These are phyloP conservation scores for Phytophthora vignae DNA, from an alignment of 352 stramenopile species.

Conservation along the genomic window DNA sequence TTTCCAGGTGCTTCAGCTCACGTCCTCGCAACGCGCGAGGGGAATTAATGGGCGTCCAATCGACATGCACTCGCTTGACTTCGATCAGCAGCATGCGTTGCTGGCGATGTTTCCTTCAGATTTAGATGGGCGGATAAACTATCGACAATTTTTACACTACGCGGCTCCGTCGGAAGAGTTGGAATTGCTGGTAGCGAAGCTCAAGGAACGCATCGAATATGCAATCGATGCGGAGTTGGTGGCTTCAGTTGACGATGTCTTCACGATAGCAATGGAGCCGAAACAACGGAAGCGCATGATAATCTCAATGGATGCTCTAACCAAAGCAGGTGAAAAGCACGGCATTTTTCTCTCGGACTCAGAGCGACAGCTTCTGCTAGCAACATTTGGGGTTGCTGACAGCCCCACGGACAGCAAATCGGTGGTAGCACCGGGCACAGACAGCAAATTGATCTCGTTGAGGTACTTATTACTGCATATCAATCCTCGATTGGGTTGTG, in stretches of 20 bases:
- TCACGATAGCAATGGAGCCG: conserved; percentile 18
- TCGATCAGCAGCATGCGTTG: conserved; percentile 76
- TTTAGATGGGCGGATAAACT: conserved; percentile 76
- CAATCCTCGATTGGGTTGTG: conserved; percentile 60
- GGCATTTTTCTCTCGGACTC: conserved; percentile 47
- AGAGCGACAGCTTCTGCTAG: conserved; percentile 36
- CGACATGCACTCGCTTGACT: conserved; percentile 68
- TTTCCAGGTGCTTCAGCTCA: conserved; percentile 72
- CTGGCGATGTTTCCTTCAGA: conserved; percentile 65
- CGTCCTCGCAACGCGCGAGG: conserved; percentile 38
- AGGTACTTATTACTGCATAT: conserved; percentile 67
- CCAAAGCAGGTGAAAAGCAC: conserved; percentile 36
- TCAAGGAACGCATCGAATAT: conserved; percentile 73
- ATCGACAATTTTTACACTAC: conserved; percentile 74
- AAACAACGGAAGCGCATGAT: conserved; percentile 29
- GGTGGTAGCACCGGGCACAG: not conserved
- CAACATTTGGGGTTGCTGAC: conserved; percentile 23
- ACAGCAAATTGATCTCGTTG: conserved; percentile 34
- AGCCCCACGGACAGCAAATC: conserved; percentile 1
- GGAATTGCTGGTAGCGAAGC: conserved; percentile 61
- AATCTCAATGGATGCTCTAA: conserved; percentile 19
- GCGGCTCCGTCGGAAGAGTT: conserved; percentile 58
- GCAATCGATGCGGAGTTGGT: conserved; percentile 61
- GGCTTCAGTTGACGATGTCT: conserved; percentile 47
- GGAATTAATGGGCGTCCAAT: conserved; percentile 37